Evolutionary conservation across 768 basidiomycete genomes (phyloP).

Genomic region (Asterophora lycoperdoides): DNA sequence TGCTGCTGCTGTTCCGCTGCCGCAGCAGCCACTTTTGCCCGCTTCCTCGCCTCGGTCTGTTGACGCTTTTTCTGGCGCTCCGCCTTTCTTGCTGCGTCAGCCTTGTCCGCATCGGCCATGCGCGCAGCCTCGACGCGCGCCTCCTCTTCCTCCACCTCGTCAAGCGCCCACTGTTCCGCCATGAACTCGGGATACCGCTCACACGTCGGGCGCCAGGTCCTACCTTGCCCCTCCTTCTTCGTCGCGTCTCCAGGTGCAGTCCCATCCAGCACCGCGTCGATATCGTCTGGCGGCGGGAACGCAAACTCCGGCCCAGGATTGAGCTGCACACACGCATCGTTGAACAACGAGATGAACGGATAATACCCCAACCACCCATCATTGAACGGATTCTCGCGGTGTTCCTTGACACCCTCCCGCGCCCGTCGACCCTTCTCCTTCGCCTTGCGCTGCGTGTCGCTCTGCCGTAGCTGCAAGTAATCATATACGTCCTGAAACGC

Average conservation of each 20-base stretch:
- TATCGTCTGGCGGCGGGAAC: constrained; percentile 73
- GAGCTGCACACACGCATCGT: constrained; percentile 75
- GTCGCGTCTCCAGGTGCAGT: constrained; percentile 9
- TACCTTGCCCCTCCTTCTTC: constrained; percentile 25
- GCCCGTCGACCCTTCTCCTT: constrained; percentile 54
- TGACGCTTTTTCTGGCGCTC: constrained; percentile 46
- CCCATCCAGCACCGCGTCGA: constrained; percentile 58
- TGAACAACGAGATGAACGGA: constrained; percentile 91
- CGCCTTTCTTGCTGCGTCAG: constrained; percentile 46
- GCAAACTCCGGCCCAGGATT: constrained; percentile 90
- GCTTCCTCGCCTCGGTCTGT: constrained; percentile 50
- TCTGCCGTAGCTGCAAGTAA: constrained; percentile 75
- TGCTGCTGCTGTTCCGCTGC: constrained; percentile 14
- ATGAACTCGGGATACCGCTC: constrained; percentile 87
- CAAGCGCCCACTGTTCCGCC: constrained; percentile 75
- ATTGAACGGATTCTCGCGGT: constrained; percentile 82
- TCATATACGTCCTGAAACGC: constrained; percentile 90
- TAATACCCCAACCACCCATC: constrained; percentile 96
- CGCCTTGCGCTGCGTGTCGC: constrained; percentile 56
- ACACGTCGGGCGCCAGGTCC: constrained; percentile 72
- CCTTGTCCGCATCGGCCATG: constrained; percentile 35
- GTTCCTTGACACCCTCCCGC: constrained; percentile 68
- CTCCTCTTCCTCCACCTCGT: constrained; percentile 72
- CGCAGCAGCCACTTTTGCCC: constrained; percentile 37
- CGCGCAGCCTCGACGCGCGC: constrained; percentile 43